These are phyloP conservation scores for Pseudonitzschia multiseries DNA, from an alignment of 108 stramenopile genomes.

Conservation along the genomic window DNA sequence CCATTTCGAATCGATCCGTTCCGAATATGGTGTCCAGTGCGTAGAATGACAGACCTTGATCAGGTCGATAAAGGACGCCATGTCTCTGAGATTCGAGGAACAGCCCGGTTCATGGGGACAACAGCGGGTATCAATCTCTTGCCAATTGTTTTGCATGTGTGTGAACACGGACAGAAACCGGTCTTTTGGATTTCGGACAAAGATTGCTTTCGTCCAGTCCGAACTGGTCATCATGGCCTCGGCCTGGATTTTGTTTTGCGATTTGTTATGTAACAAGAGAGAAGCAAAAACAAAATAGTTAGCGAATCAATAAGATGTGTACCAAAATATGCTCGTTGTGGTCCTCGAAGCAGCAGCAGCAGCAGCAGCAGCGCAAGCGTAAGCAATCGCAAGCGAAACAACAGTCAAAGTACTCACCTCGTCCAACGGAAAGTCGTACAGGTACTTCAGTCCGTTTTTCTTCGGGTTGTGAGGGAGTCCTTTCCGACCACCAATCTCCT, in stretches of 20 bases:
- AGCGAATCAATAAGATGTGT: background rate
- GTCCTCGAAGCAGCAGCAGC: too few relatives aligned
- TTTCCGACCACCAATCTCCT: conserved; percentile 15
- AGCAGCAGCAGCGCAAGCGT: too few relatives aligned
- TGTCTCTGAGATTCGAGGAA: background rate
- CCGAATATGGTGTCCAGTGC: conserved; percentile 47
- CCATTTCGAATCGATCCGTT: conserved; percentile 44
- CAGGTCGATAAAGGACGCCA: conserved; percentile 21
- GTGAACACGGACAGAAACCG: conserved; percentile 45
- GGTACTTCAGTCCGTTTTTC: conserved; percentile 50
- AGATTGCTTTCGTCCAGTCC: conserved; percentile 60
- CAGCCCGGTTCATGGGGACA: conserved; percentile 28
- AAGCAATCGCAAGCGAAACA: background rate
- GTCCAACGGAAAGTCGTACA: conserved; percentile 47
- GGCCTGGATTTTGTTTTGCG: conserved; percentile 16
- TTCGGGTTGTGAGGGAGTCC: conserved; percentile 38
- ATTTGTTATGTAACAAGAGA: background rate
- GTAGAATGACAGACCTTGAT: conserved; percentile 28
- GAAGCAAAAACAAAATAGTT: background rate
- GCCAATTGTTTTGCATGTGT: conserved; percentile 19
- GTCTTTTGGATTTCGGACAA: conserved; percentile 67
- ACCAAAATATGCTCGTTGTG: background rate
- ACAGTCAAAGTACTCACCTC: background rate
- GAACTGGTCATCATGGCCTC: conserved; percentile 47
- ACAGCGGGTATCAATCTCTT: conserved; percentile 17